phyloP scores from a whole-genome alignment of 2,329 filamentous ascomycete species.

The Ambrosiella cleistominuta region DNA sequence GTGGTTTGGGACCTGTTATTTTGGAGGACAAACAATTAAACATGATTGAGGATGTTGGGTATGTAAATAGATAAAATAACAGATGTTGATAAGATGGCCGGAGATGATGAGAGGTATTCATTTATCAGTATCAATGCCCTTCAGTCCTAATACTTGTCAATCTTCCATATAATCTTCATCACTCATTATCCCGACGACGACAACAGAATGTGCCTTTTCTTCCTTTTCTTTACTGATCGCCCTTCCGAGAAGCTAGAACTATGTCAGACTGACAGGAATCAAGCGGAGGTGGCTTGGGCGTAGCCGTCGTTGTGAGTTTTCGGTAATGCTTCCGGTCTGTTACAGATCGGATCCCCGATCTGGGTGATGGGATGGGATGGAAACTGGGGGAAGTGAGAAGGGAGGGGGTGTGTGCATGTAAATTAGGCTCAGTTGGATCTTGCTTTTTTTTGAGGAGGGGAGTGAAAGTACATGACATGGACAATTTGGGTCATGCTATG shows the following conservation, averaged over 20 bases:
- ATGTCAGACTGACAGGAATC: neutral
- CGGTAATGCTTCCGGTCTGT: conserved; percentile 3
- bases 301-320: neutral
- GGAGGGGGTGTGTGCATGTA: neutral
- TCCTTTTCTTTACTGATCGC: neutral
- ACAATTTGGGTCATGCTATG: no score
- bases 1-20: neutral
- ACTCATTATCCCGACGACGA: no score
- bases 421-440: neutral
- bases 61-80: no score
- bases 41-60: neutral
- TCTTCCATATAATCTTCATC: no score
- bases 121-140: no score
- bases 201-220: no score
- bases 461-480: no score
- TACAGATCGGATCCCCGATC: conserved; percentile 1
- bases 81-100: no score
- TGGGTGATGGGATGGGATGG: neutral
- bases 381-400: neutral
- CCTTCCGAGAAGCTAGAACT: neutral
- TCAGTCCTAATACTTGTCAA: no score
- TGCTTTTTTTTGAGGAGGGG: neutral
- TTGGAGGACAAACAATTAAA: neutral
- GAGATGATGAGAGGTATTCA: no score
- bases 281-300: conserved; percentile 2